phyloP scores from a whole-genome alignment of 768 basidiomycete species.

The Hebeloma cylindrosporum region DNA sequence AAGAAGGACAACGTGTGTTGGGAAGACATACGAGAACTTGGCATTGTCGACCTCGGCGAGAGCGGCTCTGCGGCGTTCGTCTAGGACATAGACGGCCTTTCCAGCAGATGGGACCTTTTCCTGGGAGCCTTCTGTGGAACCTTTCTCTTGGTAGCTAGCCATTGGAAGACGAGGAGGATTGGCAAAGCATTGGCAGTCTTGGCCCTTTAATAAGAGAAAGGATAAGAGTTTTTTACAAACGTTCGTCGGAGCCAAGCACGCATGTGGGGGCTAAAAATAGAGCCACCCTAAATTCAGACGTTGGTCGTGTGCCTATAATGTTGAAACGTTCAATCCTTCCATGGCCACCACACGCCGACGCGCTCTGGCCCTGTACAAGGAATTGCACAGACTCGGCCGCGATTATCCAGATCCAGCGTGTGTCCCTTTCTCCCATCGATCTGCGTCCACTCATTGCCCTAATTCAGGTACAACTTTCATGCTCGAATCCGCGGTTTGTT shows the following conservation, averaged over 20 bases:
- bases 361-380: conserved; percentile 76
- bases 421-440: conserved; percentile 28
- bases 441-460: conserved; percentile 3
- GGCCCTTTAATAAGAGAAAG: neutral
- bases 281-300: neutral
- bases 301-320: conserved; percentile 6
- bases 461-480: conserved; percentile 72
- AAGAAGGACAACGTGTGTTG: conserved; percentile 3
- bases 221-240: conserved; percentile 22
- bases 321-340: neutral
- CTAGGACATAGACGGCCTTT: conserved; percentile 45
- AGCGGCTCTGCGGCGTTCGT: conserved; percentile 76
- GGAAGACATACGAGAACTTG: conserved; percentile 65
- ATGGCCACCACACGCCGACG: conserved; percentile 50
- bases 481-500: conserved; percentile 68
- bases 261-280: conserved; percentile 19
- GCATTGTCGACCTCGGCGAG: conserved; percentile 88
- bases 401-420: conserved; percentile 84
- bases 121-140: conserved; percentile 33
- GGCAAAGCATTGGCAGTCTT: conserved; percentile 6
- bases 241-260: conserved; percentile 27
- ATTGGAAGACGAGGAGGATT: conserved; percentile 20
- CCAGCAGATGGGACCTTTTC: conserved; percentile 22
- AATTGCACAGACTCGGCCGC: conserved; percentile 74
- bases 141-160: conserved; percentile 41